Percentiles rank a stretch among this genome's conserved stretches.
Evolutionary conservation across 768 basidiomycete genomes (phyloP).

Genomic region (Xerocomellus chrysenteron): DNA sequence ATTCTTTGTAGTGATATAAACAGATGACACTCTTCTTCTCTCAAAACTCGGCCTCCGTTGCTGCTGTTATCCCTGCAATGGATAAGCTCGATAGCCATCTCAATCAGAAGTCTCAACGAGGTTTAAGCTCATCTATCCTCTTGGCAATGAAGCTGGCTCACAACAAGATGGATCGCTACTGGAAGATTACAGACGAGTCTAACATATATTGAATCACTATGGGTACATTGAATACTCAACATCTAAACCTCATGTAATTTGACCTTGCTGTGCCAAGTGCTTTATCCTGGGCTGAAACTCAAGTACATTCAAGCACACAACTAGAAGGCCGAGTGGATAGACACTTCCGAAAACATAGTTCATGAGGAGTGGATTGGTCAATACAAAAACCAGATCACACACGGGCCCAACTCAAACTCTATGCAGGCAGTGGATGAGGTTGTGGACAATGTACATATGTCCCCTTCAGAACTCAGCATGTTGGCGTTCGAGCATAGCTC

Average conservation of each 20-base stretch:
- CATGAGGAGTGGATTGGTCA: neutral
- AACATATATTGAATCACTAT: neutral
- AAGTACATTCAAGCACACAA: neutral
- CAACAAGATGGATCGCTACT: constrained; percentile 5
- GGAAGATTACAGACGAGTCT: neutral
- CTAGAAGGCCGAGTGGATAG: neutral
- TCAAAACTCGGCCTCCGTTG: no score
- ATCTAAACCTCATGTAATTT: no score
- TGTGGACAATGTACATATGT: no score
- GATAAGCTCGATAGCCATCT: neutral
- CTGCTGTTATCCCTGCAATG: neutral
- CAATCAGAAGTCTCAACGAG: neutral
- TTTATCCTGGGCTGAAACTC: neutral
- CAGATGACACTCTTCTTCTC: neutral
- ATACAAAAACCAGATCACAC: neutral
- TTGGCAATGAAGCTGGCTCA: neutral
- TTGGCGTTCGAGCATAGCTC: no score
- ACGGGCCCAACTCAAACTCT: no score
- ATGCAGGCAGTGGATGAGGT: no score
- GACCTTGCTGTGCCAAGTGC: neutral
- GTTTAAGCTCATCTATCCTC: neutral
- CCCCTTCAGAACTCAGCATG: no score
- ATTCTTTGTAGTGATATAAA: neutral
- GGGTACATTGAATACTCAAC: neutral
- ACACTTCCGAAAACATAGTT: neutral